Base-by-base conservation (phyloP, 2,329 filamentous ascomycete genomes). In the Pseudopithomyces chartarum region DNA sequence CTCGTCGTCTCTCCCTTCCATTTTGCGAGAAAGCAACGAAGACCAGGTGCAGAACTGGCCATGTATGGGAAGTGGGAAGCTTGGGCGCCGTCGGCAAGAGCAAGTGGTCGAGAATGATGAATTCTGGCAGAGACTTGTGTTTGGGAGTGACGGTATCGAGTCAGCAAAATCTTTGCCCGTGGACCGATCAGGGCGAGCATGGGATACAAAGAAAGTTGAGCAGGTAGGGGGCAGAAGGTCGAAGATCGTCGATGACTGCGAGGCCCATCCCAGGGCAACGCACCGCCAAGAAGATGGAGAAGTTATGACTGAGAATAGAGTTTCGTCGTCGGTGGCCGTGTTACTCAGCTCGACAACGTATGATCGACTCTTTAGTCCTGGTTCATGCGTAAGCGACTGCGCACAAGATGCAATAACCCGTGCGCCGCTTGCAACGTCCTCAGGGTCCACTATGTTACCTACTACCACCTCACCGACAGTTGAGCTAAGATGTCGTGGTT, bases 91-190 rank as follows among this genome's bases (percentile, higher is more conserved):
- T 33, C 47, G 10, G 19, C 46, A 43, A 44, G 43, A 38, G 29
- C 43, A 52, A 34, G 17, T 38, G 32, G 49, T 64, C 29, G 57
- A 63, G 12, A 61, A 65, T 39, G 73, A 74, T 47, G 55, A 56
- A 47, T 52, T 73, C 33, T 77, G 75, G 74, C 70, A 58, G 60
- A 63, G 52, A 12, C 73, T 75, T 42, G 68, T 73, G 23, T 68
- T 75, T 43, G 69, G 65, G 19, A 64, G 61, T 39, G 63, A 66
- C 26, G 32, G 56, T 40, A 43, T 32, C 36, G 26, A 45, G 36
- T 46, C 55, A 19, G 54, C 59, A 29, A 55, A 57, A 15, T 36
- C 19, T 19, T 12, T 26, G 4, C 32, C n/a, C 32, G 49, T 43
- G 50, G 50, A 47, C 49, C 51, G 56, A 42, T 48, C 47, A 42